These are phyloP conservation scores for Saccharomycopsis capsularis DNA, from an alignment of 805 yeast genomes.

Conservation along the genomic window DNA sequence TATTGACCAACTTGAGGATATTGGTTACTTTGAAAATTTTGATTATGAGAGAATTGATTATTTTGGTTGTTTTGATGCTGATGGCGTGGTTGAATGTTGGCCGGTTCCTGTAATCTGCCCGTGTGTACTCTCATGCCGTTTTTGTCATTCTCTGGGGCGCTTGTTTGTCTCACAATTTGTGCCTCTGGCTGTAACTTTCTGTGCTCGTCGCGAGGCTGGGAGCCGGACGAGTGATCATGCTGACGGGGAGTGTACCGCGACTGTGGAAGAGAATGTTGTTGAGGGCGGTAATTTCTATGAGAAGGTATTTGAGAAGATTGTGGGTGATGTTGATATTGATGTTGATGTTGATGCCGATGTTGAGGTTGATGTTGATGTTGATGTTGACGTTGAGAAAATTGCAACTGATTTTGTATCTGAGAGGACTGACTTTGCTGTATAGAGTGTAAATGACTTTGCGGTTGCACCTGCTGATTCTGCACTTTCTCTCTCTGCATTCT, in stretches of 20 bases:
- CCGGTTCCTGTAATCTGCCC: constrained; percentile 9
- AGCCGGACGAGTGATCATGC: too few species aligned
- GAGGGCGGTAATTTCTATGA: too few species aligned
- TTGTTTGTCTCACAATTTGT: neutral
- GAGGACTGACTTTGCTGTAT: constrained; percentile 3
- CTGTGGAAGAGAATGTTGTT: neutral
- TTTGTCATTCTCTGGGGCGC: neutral
- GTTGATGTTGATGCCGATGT: constrained; percentile 1
- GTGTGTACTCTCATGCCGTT: constrained; percentile 1
- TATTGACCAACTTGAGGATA: neutral
- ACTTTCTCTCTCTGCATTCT: constrained; percentile 11
- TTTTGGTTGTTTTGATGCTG: neutral
- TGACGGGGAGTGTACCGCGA: too few species aligned
- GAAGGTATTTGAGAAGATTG: neutral
- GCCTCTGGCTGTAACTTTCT: neutral
- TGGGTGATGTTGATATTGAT: constrained; percentile 5
- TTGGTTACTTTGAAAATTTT: neutral
- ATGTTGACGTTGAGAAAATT: neutral
- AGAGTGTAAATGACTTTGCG: constrained; percentile 1
- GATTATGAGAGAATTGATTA: neutral
- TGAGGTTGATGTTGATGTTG: constrained; percentile 10
- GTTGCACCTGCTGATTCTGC: neutral
- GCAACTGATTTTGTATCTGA: neutral
- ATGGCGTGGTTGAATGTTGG: constrained; percentile 5
- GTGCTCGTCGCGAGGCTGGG: too few species aligned